A percentile compares a stretch with the other conserved stretches of the same genome.
phyloP scores from a whole-genome alignment of 2,329 filamentous ascomycete species.

The Celoporthe dispersa region DNA sequence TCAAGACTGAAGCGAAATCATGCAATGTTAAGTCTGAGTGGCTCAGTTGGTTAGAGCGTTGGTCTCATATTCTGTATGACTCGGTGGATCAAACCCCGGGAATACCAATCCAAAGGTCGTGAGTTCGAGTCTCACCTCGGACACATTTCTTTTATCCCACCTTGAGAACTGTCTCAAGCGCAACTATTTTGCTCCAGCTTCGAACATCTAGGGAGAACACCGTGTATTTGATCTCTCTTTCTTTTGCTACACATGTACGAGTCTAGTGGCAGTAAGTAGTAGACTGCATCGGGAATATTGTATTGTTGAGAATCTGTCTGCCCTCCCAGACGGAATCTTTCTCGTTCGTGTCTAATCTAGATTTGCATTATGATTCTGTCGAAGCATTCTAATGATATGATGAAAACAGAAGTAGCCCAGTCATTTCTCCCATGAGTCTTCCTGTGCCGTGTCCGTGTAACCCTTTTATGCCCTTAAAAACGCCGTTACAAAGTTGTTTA shows the following conservation, averaged over 20 bases:
- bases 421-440: neutral
- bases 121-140: slow-evolving; percentile 30
- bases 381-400: neutral
- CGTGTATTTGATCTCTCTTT: neutral
- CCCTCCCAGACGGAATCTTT: neutral
- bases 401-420: neutral
- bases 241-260: neutral
- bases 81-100: slow-evolving; percentile 14
- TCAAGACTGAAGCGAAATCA: neutral
- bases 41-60: slow-evolving; percentile 47
- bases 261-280: neutral
- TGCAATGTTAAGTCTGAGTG: slow-evolving; percentile 34
- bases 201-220: neutral
- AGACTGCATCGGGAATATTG: too few species aligned
- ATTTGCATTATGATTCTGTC: neutral
- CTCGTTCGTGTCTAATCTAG: neutral
- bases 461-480: neutral
- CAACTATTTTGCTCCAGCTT: neutral
- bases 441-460: neutral
- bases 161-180: neutral
- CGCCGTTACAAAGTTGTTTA: neutral
- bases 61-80: slow-evolving; percentile 39
- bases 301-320: neutral
- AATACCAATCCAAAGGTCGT: slow-evolving; percentile 41
- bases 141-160: neutral